Evolutionary conservation across 805 yeast genomes (phyloP).

Genomic region (Teunomyces cretensis): DNA sequence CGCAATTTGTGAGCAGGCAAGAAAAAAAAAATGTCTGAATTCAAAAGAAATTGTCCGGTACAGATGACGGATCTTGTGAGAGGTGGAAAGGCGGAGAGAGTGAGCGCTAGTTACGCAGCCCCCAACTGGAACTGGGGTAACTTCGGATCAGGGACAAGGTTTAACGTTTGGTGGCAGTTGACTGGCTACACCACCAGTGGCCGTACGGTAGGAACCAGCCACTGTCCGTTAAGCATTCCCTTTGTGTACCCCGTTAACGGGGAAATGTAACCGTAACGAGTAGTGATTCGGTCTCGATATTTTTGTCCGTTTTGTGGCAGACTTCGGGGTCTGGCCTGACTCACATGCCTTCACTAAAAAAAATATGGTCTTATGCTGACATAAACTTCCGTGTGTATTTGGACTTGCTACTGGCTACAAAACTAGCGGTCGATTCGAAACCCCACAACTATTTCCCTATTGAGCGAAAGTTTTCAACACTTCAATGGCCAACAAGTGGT

Average conservation of each 20-base stretch:
- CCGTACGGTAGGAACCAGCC: too few relatives aligned
- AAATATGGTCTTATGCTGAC: neutral
- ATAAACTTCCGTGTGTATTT: neutral
- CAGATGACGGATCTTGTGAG: too few relatives aligned
- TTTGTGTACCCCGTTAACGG: neutral
- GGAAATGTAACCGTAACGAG: neutral
- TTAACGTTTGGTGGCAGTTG: too few relatives aligned
- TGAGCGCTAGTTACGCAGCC: neutral
- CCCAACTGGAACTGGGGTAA: too few relatives aligned
- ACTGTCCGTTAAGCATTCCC: too few relatives aligned
- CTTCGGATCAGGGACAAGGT: too few relatives aligned
- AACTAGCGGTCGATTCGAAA: neutral
- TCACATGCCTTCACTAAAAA: neutral
- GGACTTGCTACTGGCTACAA: too few relatives aligned
- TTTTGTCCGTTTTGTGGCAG: neutral
- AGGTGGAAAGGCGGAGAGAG: neutral
- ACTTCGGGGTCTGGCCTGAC: constrained; percentile 1
- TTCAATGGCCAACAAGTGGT: constrained; percentile 48
- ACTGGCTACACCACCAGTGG: too few relatives aligned
- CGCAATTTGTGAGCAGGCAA: constrained; percentile 2
- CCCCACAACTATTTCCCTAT: constrained; percentile 1
- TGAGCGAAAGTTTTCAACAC: constrained; percentile 14
- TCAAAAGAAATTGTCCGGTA: neutral
- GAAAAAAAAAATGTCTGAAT: neutral
- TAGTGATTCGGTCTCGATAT: neutral